Percentiles rank a stretch among this genome's conserved stretches.
Evolutionary conservation across 805 yeast genomes (phyloP).

Genomic region (Suhomyces pyralidae): DNA sequence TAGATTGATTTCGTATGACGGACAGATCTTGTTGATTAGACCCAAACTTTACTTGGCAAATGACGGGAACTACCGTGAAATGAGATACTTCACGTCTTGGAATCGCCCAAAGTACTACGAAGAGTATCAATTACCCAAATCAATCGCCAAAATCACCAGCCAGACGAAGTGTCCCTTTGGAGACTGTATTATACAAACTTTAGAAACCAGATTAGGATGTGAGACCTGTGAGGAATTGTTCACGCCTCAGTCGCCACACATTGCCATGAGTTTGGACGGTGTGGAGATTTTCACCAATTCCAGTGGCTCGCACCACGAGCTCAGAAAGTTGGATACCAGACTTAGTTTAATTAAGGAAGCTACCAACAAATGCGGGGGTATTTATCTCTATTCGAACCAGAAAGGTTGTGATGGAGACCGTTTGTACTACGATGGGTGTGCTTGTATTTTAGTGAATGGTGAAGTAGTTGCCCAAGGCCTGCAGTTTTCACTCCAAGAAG

Average conservation of each 20-base stretch:
- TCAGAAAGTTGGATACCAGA: conserved; percentile 83
- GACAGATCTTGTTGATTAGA: conserved; percentile 76
- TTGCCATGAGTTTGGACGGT: conserved; percentile 88
- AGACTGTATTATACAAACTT: conserved; percentile 80
- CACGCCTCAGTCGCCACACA: conserved; percentile 95
- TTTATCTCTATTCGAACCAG: conserved; percentile 90
- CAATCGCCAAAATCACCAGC: conserved; percentile 58
- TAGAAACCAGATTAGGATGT: conserved; percentile 90
- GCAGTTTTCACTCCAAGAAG: conserved; percentile 86
- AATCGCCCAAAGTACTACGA: conserved; percentile 73
- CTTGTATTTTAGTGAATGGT: conserved; percentile 90
- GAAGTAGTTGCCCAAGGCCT: conserved; percentile 87
- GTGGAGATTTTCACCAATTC: conserved; percentile 97
- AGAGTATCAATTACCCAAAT: conserved; percentile 65
- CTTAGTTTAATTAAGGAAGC: conserved; percentile 86
- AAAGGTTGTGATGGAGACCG: conserved; percentile 99
- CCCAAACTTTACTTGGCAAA: conserved; percentile 94
- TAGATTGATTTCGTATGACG: conserved; percentile 77
- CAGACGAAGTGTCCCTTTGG: conserved; percentile 78
- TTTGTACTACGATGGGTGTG: conserved; percentile 95
- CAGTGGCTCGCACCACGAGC: conserved; percentile 96
- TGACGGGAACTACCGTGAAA: conserved; percentile 97
- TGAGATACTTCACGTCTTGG: conserved; percentile 98
- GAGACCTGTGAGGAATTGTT: conserved; percentile 98
- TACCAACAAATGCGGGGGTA: conserved; percentile 94